Percentiles rank a stretch among this genome's conserved stretches.
Conservation (phyloP, 495 filamentous ascomycete genomes). For the Penicillium psychrofluorescens region DNA sequence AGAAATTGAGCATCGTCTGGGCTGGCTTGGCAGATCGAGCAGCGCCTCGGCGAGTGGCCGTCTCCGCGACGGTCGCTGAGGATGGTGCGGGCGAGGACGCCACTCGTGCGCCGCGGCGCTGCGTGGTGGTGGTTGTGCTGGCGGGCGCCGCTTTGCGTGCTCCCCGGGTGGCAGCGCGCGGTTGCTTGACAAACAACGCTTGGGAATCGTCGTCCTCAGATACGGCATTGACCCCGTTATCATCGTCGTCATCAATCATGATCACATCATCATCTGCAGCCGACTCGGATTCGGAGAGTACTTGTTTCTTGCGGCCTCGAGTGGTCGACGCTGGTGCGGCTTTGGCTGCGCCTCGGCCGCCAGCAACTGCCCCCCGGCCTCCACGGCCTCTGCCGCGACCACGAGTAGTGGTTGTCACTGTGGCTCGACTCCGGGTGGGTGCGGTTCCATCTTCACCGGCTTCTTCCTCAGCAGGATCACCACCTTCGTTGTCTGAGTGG, state of each 20-base stretch:
- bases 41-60: conserved; percentile 26
- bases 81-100: conserved; percentile 40
- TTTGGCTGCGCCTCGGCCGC: conserved; percentile 28
- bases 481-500: conserved; percentile 47
- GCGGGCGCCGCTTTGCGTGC: conserved; percentile 18
- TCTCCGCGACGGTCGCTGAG: conserved; percentile 30
- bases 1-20: conserved; percentile 73
- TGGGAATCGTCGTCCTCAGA: conserved; percentile 37
- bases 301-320: conserved; percentile 34
- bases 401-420: conserved; percentile 30
- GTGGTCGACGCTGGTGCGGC: conserved; percentile 33
- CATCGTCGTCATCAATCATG: conserved; percentile 55
- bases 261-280: conserved; percentile 61
- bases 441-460: conserved; percentile 35
- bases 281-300: conserved; percentile 49
- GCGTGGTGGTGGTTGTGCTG: conserved; percentile 18
- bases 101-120: conserved; percentile 20
- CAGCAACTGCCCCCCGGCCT: conserved; percentile 34
- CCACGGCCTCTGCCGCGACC: conserved; percentile 47
- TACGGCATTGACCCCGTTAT: conserved; percentile 37
- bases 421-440: conserved; percentile 9
- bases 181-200: conserved; percentile 47
- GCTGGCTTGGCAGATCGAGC: conserved; percentile 23
- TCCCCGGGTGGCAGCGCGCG: conserved; percentile 22
- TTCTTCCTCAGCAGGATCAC: conserved; percentile 37